Base-by-base conservation (phyloP, 169 alveolate genomes). In the Plasmodium sp. region DNA sequence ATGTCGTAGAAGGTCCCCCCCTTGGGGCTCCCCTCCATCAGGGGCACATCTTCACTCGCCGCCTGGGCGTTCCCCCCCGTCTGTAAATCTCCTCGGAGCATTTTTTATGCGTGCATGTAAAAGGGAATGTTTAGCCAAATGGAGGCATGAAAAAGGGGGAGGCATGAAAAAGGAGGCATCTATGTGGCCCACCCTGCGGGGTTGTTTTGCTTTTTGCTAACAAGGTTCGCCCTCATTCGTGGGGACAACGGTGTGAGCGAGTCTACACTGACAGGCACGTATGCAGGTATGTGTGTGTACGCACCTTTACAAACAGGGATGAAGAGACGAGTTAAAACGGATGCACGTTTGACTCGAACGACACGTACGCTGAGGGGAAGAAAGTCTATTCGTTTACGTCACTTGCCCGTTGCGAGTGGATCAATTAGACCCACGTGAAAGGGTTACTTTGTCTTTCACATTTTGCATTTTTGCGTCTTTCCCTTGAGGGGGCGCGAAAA, bases 1-100 rank as follows among this genome's bases (percentile, higher is more conserved):
- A 58, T 43, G 36, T 90, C 83, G 54, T 80, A 80, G 27, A 36
- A 90, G 45, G 82, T 90, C 27, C 48, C 56, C 36, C 48, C 48
- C 51, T 43, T 67, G 16, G 62, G 62, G 62, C 73, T 41, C 36
- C 58, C 82, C 22, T 41, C 94, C 43, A 80, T 36, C 31, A 90
- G 31, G 18, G 72, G 79, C 81, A 41, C 36, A 80, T 22, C 58
- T 81, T 81, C 94, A 90, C 83, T 41, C 34, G 43, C 82, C 45
- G 51, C 71, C 34, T 41, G 41, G 18, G 43, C 41, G 14, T 80
- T 54, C 45, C 82, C 82, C 5, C 36, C 91, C 67, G 54, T 80
- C 82, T 62, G 77, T 27, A 33, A 31, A 36, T 90, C 80, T 80
- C 45, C 51, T 5, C 83, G 74, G 48, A 56, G 45, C 93, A 85